These are phyloP conservation scores for Acephala macrosclerotiorum DNA, from an alignment of 2,329 filamentous ascomycete genomes.

Conservation along the genomic window DNA sequence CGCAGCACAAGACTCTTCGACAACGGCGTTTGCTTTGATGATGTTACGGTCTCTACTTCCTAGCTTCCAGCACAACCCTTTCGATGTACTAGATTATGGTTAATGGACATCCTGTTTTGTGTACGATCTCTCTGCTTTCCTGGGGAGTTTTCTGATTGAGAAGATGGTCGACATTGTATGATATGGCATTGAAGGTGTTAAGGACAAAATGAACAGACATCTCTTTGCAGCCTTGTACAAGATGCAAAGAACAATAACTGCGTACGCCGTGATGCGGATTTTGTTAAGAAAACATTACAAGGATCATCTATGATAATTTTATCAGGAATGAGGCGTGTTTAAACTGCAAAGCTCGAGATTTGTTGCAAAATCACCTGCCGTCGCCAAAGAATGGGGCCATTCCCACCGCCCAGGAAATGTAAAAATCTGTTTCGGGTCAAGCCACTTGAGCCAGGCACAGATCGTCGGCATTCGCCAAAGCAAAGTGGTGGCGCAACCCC, in stretches of 20 bases:
- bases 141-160: conserved; percentile 11
- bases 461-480: conserved; percentile 9
- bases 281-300: background rate
- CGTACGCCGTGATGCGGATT: background rate
- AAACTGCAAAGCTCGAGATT: background rate
- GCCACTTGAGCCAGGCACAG: background rate
- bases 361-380: background rate
- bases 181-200: conserved; percentile 10
- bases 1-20: conserved; percentile 37
- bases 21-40: conserved; percentile 41
- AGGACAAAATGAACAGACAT: conserved; percentile 6
- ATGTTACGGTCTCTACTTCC: conserved; percentile 42
- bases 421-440: background rate
- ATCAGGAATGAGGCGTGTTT: background rate
- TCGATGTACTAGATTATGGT: conserved; percentile 43
- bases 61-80: conserved; percentile 34
- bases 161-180: background rate
- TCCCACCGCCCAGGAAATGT: too few species aligned
- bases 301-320: background rate
- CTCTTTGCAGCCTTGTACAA: background rate
- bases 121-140: conserved; percentile 17
- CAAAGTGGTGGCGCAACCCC: background rate
- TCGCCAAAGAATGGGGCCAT: background rate
- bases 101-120: conserved; percentile 37
- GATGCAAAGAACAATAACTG: background rate